Conservation (phyloP, 495 filamentous ascomycete genomes). For the Jackrogersella multiformis region DNA sequence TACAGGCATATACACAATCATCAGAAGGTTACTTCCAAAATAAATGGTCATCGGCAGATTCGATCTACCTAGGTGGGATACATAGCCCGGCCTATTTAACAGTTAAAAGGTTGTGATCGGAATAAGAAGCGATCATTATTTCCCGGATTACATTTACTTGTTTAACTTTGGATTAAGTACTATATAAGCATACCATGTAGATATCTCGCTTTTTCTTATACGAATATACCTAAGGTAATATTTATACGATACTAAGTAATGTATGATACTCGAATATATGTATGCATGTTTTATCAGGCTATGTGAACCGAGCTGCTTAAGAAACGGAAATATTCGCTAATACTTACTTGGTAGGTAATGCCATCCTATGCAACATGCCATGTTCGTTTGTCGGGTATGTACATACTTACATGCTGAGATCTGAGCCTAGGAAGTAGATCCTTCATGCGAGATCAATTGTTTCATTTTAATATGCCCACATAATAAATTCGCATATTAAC, state of each 20-base stretch:
- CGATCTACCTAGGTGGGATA: slow-evolving; percentile 6
- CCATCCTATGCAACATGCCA: slow-evolving; percentile 13
- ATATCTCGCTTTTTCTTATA: too few species aligned
- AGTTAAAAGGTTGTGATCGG: slow-evolving; percentile 4
- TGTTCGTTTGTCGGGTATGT: neutral
- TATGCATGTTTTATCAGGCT: neutral
- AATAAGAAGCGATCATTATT: slow-evolving; percentile 27
- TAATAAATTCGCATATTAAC: neutral
- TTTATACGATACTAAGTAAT: too few species aligned
- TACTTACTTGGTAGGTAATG: neutral
- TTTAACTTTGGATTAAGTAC: too few species aligned
- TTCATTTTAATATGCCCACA: slow-evolving; percentile 5
- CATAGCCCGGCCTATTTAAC: neutral
- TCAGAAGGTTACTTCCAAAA: too few species aligned
- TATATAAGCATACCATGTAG: too few species aligned
- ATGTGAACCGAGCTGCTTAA: neutral
- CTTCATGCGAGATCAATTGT: slow-evolving; percentile 34
- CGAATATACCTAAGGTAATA: too few species aligned
- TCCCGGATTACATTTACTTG: neutral
- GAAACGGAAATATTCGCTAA: slow-evolving; percentile 18
- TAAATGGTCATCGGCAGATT: slow-evolving; percentile 1
- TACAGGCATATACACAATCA: too few species aligned
- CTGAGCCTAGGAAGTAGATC: slow-evolving; percentile 31
- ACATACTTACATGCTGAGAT: slow-evolving; percentile 21
- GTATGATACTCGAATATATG: too few species aligned